Base-by-base conservation (phyloP, 495 filamentous ascomycete species). In the Penicillium macrosclerotiorum region DNA sequence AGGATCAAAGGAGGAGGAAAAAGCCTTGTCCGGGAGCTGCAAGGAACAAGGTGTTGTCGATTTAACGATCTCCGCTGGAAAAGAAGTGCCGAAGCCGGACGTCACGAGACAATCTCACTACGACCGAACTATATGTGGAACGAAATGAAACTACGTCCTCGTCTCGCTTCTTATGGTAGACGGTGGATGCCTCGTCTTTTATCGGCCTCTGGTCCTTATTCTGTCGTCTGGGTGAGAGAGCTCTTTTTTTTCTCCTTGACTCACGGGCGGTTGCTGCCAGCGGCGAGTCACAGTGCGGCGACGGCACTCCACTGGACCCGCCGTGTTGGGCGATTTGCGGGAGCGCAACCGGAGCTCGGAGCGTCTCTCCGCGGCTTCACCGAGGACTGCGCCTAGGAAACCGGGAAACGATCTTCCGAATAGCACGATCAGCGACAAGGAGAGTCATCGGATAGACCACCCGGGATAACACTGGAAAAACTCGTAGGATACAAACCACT, bases 41-140 rank as follows among this genome's bases (percentile, higher is more conserved):
- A 6, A 16, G 30, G 18, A 25, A 26, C 26, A 23, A 19, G 18
- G 13, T 24, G 37, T 33, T 23, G 31, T 53, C 47, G 49, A 41
- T 47, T 51, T 36, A 45, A 53, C 38, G 37, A 44, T 41, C 36
- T 45, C 64, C 58, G 60, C 52, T 40, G 36, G 26, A 27, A 33
- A 27, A 37, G 49, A 62, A 64, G 41, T 60, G 65, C 68, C 68
- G 65, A 69, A 66, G 64, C 63, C 68, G 68, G 65, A 61, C 29
- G 52, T 59, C 55, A 55, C 61, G 54, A 57, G 55, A 67, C 44
- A 27, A n/a, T n/a, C n/a, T n/a, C n/a, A n/a, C n/a, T n/a, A n/a
- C n/a, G n/a, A n/a, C n/a, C n/a, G n/a, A n/a, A n/a, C n/a, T n/a
- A n/a, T n/a, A n/a, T n/a, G n/a, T n/a, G n/a, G n/a, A n/a, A n/a